Evolutionary conservation across 345 rosid species (phyloP).

Genomic region (Citrus sp.): DNA sequence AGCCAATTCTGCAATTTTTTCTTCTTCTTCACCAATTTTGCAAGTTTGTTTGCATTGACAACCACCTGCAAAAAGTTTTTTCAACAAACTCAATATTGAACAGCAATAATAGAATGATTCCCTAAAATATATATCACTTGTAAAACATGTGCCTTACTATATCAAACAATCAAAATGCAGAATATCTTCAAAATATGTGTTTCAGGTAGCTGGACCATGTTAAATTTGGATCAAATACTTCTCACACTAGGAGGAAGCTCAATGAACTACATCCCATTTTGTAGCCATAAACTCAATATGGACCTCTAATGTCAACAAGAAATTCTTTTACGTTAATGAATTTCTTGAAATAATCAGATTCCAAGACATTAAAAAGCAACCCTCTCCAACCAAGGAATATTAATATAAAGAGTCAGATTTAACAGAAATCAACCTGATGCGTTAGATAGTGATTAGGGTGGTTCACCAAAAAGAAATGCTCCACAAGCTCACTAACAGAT

Average conservation of each 20-base stretch:
- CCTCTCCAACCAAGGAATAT: neutral
- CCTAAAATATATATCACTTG: neutral
- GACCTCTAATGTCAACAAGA: neutral
- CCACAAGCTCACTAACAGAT: slow-evolving; percentile 78
- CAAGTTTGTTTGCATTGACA: slow-evolving; percentile 77
- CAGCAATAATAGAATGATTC: neutral
- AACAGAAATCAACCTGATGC: slow-evolving; percentile 46
- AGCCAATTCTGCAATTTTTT: slow-evolving; percentile 77
- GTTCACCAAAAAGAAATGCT: slow-evolving; percentile 82
- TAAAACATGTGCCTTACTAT: neutral
- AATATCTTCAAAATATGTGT: neutral
- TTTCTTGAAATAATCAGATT: neutral
- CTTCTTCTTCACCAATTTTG: slow-evolving; percentile 69
- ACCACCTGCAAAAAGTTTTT: slow-evolving; percentile 55
- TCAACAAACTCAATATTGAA: neutral
- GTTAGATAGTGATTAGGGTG: slow-evolving; percentile 78
- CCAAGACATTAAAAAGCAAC: neutral
- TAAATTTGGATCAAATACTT: neutral
- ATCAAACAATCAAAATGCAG: neutral
- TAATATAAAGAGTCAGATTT: neutral
- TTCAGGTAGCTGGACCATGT: neutral
- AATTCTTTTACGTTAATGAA: neutral
- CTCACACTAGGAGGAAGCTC: too few species aligned
- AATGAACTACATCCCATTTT: neutral
- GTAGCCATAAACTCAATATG: neutral